Percentiles rank a stretch among this genome's conserved stretches.
phyloP scores from a whole-genome alignment of 208 protist species.

The Endotrypanum monterogeii region DNA sequence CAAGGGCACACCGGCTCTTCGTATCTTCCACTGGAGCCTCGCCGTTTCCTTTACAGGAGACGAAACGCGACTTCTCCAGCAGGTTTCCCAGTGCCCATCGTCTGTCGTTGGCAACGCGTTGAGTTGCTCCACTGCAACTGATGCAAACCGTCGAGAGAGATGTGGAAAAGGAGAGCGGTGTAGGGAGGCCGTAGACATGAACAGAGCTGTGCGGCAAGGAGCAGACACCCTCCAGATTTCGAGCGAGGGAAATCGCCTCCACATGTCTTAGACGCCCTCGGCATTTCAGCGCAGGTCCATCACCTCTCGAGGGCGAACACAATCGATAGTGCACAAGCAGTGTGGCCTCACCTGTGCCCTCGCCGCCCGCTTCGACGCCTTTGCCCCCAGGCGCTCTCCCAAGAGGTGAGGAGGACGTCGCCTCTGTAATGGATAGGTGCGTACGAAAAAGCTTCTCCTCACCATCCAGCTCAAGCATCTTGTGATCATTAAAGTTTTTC shows the following conservation, averaged over 20 bases:
- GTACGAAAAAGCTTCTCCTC: conserved; percentile 49
- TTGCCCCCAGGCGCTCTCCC: background rate
- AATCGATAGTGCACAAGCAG: conserved; percentile 26
- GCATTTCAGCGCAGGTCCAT: background rate
- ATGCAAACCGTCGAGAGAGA: conserved; percentile 13
- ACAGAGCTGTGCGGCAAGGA: conserved; percentile 13
- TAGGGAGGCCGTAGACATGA: conserved; percentile 11
- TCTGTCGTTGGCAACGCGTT: background rate
- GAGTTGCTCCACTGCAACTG: conserved; percentile 9
- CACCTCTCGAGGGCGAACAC: background rate
- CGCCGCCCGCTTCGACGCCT: background rate
- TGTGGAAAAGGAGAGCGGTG: conserved; percentile 24
- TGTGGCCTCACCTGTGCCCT: background rate
- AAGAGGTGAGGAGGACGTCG: background rate
- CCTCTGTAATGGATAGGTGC: conserved; percentile 26
- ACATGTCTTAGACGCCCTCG: background rate
- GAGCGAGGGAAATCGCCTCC: conserved; percentile 7
- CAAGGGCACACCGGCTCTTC: no score
- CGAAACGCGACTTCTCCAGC: background rate
- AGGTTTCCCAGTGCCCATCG: background rate
- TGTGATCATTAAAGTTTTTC: conserved; percentile 65
- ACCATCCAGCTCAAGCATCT: conserved; percentile 69
- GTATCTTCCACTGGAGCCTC: background rate
- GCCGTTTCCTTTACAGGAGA: background rate
- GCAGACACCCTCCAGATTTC: conserved; percentile 6